These are phyloP conservation scores for Dichotomopilus funicola DNA, from an alignment of 2,329 filamentous ascomycete genomes.

Conservation along the genomic window DNA sequence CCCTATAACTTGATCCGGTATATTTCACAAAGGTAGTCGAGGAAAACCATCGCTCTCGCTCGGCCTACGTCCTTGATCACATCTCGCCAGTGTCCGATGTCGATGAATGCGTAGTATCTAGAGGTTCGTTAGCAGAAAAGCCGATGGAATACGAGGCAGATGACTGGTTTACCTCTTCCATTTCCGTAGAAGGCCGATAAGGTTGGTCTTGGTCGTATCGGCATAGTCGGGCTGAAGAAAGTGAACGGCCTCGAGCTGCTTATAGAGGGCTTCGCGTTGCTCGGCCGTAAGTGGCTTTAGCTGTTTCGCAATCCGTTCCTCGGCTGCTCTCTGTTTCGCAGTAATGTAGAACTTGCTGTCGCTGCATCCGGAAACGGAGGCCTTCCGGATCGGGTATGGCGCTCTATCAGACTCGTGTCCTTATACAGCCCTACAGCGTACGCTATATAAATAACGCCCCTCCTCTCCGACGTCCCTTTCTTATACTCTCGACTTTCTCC, in stretches of 20 bases:
- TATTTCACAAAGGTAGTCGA: slow-evolving; percentile 13
- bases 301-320: too few relatives aligned
- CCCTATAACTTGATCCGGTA: slow-evolving; percentile 14
- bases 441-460: too few relatives aligned
- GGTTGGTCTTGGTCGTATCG: slow-evolving; percentile 21
- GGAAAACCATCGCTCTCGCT: slow-evolving; percentile 16
- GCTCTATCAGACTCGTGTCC: too few relatives aligned
- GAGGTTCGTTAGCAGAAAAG: slow-evolving; percentile 11
- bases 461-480: too few relatives aligned
- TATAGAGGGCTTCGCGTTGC: slow-evolving; percentile 16
- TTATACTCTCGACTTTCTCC: too few relatives aligned
- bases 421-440: too few relatives aligned
- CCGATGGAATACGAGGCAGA: slow-evolving; percentile 4
- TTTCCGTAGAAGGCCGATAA: slow-evolving; percentile 20
- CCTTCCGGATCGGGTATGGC: too few relatives aligned
- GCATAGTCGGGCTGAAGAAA: slow-evolving; percentile 19
- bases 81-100: slow-evolving; percentile 7
- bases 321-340: too few relatives aligned
- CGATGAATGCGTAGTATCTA: slow-evolving; percentile 14
- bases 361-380: too few relatives aligned
- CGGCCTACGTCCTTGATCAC: slow-evolving; percentile 12
- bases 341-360: too few relatives aligned
- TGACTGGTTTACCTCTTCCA: slow-evolving; percentile 16
- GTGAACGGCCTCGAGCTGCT: slow-evolving; percentile 16
- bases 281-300: slow-evolving; percentile 9